Evolutionary conservation across 2,329 filamentous ascomycete species (phyloP).

Genomic region (Chrysoporthe austroafricana): DNA sequence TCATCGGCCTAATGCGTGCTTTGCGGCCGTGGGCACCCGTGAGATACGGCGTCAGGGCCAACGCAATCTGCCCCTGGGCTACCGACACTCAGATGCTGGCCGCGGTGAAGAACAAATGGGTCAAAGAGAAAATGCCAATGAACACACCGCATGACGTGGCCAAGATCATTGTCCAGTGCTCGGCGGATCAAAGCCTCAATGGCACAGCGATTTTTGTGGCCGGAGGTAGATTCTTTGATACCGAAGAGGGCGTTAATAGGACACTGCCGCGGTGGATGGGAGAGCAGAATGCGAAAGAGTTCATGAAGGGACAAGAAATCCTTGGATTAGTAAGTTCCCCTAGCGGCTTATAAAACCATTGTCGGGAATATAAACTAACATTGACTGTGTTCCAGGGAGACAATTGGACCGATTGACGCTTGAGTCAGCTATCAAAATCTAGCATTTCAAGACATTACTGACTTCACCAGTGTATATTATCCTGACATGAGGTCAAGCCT

Average conservation of each 20-base stretch:
- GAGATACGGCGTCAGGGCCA: constrained; percentile 43
- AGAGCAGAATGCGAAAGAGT: constrained; percentile 32
- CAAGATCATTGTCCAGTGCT: constrained; percentile 43
- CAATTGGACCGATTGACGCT: constrained; percentile 12
- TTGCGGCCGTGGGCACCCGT: constrained; percentile 41
- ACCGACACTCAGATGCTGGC: constrained; percentile 50
- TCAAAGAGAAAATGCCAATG: constrained; percentile 42
- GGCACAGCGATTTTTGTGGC: constrained; percentile 35
- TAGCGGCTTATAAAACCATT: background rate
- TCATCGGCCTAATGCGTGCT: constrained; percentile 52
- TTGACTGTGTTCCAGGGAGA: constrained; percentile 5
- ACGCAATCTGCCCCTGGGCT: constrained; percentile 52
- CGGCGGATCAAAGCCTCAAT: constrained; percentile 38
- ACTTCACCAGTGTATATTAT: background rate
- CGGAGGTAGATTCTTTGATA: constrained; percentile 35
- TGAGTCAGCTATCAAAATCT: too few relatives aligned
- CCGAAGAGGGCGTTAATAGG: constrained; percentile 34
- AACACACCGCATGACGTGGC: constrained; percentile 49
- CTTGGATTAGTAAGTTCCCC: constrained; percentile 31
- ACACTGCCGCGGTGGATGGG: constrained; percentile 36
- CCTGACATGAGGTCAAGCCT: background rate
- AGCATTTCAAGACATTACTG: background rate
- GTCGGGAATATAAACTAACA: background rate
- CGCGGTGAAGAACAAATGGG: constrained; percentile 44
- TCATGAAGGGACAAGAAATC: constrained; percentile 30